These are phyloP conservation scores for Populus ilicifolia DNA, from an alignment of 345 rosid genomes.

Conservation along the genomic window DNA sequence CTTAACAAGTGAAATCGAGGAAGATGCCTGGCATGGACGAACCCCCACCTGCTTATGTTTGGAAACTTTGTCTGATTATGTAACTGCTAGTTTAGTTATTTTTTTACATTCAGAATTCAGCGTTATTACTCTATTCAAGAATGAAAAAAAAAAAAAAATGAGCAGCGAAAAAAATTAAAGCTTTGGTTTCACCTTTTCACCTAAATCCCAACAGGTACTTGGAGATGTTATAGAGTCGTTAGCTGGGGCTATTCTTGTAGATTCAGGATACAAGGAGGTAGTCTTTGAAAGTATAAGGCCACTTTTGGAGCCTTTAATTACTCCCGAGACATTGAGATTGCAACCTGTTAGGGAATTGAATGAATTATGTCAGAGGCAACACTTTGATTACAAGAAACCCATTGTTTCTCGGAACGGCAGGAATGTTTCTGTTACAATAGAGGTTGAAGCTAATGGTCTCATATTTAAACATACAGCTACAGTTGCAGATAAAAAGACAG, in stretches of 20 bases:
- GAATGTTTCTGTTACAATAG: constrained; percentile 30
- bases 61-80: neutral
- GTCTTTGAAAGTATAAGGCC: constrained; percentile 65
- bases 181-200: neutral
- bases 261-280: constrained; percentile 56
- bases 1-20: neutral
- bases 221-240: constrained; percentile 87
- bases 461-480: constrained; percentile 31
- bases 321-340: constrained; percentile 56
- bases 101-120: neutral
- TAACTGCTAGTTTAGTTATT: neutral
- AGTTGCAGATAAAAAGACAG: constrained; percentile 45
- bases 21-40: neutral
- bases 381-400: constrained; percentile 23
- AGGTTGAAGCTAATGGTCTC: constrained; percentile 50
- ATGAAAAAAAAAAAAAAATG: neutral
- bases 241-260: constrained; percentile 82
- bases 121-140: neutral
- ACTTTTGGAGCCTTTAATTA: constrained; percentile 64
- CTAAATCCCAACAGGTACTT: constrained; percentile 47
- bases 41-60: neutral
- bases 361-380: constrained; percentile 50
- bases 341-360: constrained; percentile 65
- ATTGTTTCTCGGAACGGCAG: constrained; percentile 16
- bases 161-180: neutral